Base-by-base conservation (phyloP, 2,329 filamentous ascomycete genomes). In the Penicillium sp. region DNA sequence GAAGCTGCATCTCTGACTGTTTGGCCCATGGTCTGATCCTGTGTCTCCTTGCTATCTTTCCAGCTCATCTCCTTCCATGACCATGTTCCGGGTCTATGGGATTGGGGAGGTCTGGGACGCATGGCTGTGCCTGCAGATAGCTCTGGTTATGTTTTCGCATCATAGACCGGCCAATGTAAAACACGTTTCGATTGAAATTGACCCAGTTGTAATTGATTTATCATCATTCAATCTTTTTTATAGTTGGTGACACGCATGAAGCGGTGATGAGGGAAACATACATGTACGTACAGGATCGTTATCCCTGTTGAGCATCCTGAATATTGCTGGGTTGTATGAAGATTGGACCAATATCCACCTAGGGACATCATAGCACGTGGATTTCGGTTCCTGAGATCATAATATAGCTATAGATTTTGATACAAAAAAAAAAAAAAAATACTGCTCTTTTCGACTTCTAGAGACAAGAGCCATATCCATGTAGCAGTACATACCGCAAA, bases 131-230 rank as follows among this genome's bases (percentile, higher is more conserved):
- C 55, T 59, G 57, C 53, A 60, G 63, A 60, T 64, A 63, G 57
- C 56, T 63, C 60, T 66, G 65, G 59, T 64, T 64, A 54, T 64
- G 63, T 65, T 66, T 66, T 68, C 57, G 64, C 68, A 70, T 70
- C 63, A 71, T 73, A 72, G 69, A 72, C 63, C 67, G 66, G 67
- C 62, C 64, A 71, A 71, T 73, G 70, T 71, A 71, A 71, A 71
- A 70, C 66, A 70, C 41, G 53, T 60, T 66, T 60, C 55, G 35
- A 47, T 41, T 56, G n/a, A 32, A 26, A 34, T 47, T 27, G 29
- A 36, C 13, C 5, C 45, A 10, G 18, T 26, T 48, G 36, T 48
- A 35, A 41, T 11, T 2, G 29, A 30, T 30, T 7, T 14, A 34
- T 34, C 2, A 23, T 23, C n/a, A n/a, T n/a, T n/a, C n/a, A n/a